Evolutionary conservation across 148 eudicot genomes (phyloP).

Genomic region (Vaccinium corymbosum): DNA sequence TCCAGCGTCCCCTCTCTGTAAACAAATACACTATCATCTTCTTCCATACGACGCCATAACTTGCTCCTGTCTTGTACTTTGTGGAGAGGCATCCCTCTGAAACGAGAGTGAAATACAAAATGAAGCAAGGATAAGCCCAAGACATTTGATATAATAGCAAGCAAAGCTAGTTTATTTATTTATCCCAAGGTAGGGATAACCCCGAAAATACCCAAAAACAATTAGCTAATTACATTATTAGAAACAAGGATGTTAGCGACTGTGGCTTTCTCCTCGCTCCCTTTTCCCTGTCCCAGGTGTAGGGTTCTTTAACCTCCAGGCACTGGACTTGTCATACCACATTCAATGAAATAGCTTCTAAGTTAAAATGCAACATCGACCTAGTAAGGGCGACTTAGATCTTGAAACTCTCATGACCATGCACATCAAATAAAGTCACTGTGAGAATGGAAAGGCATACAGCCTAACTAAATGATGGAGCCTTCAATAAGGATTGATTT

Average conservation of each 20-base stretch:
- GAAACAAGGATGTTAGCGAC: neutral
- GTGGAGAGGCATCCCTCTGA: slow-evolving; percentile 50
- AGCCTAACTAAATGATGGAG: neutral
- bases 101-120: neutral
- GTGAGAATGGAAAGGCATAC: neutral
- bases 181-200: neutral
- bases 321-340: neutral
- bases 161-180: neutral
- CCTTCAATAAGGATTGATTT: neutral
- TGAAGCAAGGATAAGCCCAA: neutral
- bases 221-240: neutral
- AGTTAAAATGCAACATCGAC: neutral
- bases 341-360: neutral
- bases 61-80: slow-evolving; percentile 27
- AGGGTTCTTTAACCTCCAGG: neutral
- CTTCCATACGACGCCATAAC: slow-evolving; percentile 37
- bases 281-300: neutral
- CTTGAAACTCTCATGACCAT: neutral
- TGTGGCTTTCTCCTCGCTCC: neutral
- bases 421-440: neutral
- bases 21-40: slow-evolving; percentile 31
- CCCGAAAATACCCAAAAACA: neutral
- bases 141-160: neutral
- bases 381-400: neutral
- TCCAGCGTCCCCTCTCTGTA: slow-evolving; percentile 51